Evolutionary conservation across 148 eudicot genomes (phyloP).

Genomic region (Rhododendron ferrugineum): DNA sequence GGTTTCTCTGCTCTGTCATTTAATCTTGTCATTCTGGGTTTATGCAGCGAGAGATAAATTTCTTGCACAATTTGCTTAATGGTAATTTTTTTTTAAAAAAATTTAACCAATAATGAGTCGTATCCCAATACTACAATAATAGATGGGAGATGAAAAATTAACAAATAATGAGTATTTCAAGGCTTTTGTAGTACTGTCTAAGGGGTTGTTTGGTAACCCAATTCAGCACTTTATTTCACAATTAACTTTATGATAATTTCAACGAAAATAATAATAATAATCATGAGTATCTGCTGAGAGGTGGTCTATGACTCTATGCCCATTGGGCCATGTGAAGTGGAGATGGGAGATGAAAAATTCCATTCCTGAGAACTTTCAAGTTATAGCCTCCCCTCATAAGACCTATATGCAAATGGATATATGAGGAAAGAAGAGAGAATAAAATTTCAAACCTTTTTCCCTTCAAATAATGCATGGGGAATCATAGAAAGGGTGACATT

Average conservation of each 20-base stretch:
- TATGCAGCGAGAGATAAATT: not conserved
- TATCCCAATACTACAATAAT: not conserved
- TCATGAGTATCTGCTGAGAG: not conserved
- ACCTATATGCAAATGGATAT: conserved; percentile 33
- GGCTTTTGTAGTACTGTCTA: not conserved
- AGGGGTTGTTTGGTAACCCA: not conserved
- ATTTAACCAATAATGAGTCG: not conserved
- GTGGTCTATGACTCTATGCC: not conserved
- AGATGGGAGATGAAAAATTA: too few relatives aligned
- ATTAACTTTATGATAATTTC: too few relatives aligned
- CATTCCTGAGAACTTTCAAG: conserved; percentile 12
- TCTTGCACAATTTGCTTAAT: not conserved
- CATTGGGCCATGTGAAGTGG: conserved; percentile 20
- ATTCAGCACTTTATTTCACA: too few relatives aligned
- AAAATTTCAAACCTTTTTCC: conserved; percentile 19
- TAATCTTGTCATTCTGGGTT: not conserved
- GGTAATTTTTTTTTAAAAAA: too few relatives aligned
- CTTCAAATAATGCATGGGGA: conserved; percentile 37
- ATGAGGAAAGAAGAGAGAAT: conserved; percentile 26
- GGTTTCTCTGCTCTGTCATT: not conserved
- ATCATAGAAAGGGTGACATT: conserved; percentile 31
- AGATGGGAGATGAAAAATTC: conserved; percentile 15
- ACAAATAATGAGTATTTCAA: not conserved
- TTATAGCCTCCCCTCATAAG: conserved; percentile 43
- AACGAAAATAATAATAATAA: too few relatives aligned